Evolutionary conservation across 2,329 filamentous ascomycete species (phyloP).

Genomic region (Monilinia laxa): DNA sequence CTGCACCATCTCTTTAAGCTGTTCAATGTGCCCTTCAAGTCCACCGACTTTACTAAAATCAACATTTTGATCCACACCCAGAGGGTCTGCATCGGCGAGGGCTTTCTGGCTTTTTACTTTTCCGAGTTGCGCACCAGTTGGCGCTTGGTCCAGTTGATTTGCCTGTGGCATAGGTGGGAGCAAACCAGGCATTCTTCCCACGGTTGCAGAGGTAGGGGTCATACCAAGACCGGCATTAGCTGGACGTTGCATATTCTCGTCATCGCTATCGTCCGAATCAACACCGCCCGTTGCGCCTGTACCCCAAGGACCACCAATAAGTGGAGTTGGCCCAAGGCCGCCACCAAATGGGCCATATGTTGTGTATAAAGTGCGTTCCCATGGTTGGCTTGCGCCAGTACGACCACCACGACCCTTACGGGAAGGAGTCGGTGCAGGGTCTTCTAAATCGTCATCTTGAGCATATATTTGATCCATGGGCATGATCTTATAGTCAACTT

Average conservation of each 20-base stretch:
- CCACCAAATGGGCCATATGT: conserved; percentile 93
- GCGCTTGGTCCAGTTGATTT: conserved; percentile 54
- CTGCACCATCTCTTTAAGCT: conserved; percentile 98
- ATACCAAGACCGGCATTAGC: conserved; percentile 63
- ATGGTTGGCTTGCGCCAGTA: conserved; percentile 46
- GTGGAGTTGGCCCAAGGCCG: conserved; percentile 59
- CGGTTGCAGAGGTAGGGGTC: conserved; percentile 55
- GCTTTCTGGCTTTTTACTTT: conserved; percentile 92
- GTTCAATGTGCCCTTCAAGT: conserved; percentile 88
- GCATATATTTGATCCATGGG: conserved; percentile 69
- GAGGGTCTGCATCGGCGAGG: conserved; percentile 87
- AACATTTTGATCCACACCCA: conserved; percentile 89
- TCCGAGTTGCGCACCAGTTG: conserved; percentile 76
- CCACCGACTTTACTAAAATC: conserved; percentile 95
- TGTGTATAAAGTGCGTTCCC: conserved; percentile 82
- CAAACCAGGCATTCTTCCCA: conserved; percentile 45
- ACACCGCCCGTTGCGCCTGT: conserved; percentile 72
- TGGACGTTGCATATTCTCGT: conserved; percentile 72
- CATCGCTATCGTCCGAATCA: conserved; percentile 96
- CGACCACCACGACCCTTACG: conserved; percentile 63
- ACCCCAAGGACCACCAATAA: conserved; percentile 66
- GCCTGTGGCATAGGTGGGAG: conserved; percentile 53
- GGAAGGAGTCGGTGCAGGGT: conserved; percentile 65
- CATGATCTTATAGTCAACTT: conserved; percentile 83
- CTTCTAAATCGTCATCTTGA: conserved; percentile 72